phyloP scores from a whole-genome alignment of 2,329 filamentous ascomycete genomes.

The Penicillium corylophilum region DNA sequence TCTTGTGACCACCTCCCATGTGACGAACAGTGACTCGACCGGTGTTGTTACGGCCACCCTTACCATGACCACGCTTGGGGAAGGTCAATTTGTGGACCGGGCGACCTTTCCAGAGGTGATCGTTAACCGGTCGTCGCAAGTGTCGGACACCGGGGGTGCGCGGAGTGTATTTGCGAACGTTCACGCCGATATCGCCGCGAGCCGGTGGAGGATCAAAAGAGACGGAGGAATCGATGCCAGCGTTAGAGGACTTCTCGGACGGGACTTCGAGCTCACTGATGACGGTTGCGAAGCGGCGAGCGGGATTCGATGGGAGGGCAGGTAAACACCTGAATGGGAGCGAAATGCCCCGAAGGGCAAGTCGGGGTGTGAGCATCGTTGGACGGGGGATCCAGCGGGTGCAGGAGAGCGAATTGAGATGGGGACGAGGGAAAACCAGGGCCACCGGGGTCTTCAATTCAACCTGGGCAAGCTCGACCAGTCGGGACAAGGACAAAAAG shows the following conservation, averaged over 20 bases:
- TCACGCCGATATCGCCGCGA: conserved; percentile 42
- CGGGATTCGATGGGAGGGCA: conserved; percentile 33
- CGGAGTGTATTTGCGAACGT: conserved; percentile 85
- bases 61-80: conserved; percentile 86
- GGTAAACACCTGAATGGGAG: conserved; percentile 49
- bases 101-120: conserved; percentile 93
- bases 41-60: conserved; percentile 87
- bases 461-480: background rate
- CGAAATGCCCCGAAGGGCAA: conserved; percentile 56
- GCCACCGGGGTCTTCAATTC: background rate
- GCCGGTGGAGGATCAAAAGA: conserved; percentile 48
- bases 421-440: background rate
- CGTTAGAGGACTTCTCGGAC: conserved; percentile 33
- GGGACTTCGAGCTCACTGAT: conserved; percentile 38
- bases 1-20: conserved; percentile 86
- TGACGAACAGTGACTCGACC: conserved; percentile 87
- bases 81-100: conserved; percentile 81
- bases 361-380: conserved; percentile 65
- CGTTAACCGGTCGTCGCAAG: conserved; percentile 87
- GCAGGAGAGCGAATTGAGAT: background rate
- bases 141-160: conserved; percentile 90
- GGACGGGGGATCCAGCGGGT: background rate
- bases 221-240: conserved; percentile 37
- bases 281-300: conserved; percentile 55
- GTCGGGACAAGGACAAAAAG: conserved; percentile 20